Evolutionary conservation across 2,329 filamentous ascomycete species (phyloP), one percentile per base, ranked within the genome.

Genomic region (Camillea tinctor): DNA sequence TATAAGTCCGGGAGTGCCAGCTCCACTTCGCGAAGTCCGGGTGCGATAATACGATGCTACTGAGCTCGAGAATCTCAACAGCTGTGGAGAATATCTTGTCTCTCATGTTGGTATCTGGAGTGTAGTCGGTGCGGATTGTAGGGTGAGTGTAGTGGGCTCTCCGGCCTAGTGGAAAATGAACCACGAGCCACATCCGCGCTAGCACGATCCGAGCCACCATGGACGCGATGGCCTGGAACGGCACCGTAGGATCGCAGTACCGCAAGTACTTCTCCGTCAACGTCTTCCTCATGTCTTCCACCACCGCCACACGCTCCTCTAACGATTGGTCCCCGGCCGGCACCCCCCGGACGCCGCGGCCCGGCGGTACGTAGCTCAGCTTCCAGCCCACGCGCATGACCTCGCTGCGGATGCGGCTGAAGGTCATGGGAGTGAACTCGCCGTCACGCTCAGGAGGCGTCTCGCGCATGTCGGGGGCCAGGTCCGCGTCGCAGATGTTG

Each of bases 401-500:
- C 57, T 81, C 79, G 60, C 75, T 81, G 55, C 80, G 74, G 56
- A 81, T 51, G 2, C 67, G 60, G 23, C 59, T 60, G 26, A 69
- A 55, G 71, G 79, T 79, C 72, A 80, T 77, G 49, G 82, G 78
- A 0, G 80, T 82, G 57, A 73, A 76, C 36, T 44, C 36, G 5
- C 75, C 77, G 22, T 73, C 70, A 51, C 74, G 73, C 63, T 81
- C 81, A 40, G 66, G 52, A 0, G 81, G 81, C 1, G 71, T 61
- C 30, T 79, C 74, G 19, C 68, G 71, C 76, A 79, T 81, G 7
- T 77, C 76, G 1, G 76, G 78, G 3, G 69, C 69, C 36, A 84
- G 74, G 59, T 83, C 80, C 17, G 75, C 77, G 60, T 85, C 82
- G 57, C 84, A 80, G 62, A 84, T 73, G 60, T 85, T 84, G 40